Percentiles rank a stretch among this genome's conserved stretches.
Evolutionary conservation across 1,284 basidiomycete genomes (phyloP).

Genomic region (Moesziomyces sp.): DNA sequence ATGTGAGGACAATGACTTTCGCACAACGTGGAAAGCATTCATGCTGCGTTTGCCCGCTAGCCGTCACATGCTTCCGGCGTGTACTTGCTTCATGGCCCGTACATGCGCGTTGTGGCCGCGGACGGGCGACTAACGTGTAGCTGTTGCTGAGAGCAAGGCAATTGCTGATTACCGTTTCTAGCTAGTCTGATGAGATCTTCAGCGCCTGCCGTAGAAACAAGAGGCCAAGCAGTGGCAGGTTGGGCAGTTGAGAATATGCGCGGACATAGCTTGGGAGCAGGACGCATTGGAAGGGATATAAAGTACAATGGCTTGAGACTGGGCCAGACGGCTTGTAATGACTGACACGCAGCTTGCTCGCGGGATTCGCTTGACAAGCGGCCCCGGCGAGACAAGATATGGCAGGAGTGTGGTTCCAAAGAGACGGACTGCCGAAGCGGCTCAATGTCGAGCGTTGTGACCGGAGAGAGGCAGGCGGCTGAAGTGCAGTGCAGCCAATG

Average conservation of each 20-base stretch:
- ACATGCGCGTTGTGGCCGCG: too few relatives aligned
- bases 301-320: slow-evolving; percentile 28
- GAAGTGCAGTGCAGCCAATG: background rate
- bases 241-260: background rate
- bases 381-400: background rate
- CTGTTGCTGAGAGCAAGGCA: too few relatives aligned
- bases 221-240: background rate
- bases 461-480: background rate
- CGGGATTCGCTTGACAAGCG: background rate
- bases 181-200: too few relatives aligned
- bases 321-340: background rate
- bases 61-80: too few relatives aligned
- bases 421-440: background rate
- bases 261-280: background rate
- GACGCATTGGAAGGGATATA: slow-evolving; percentile 26
- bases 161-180: too few relatives aligned
- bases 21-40: too few relatives aligned
- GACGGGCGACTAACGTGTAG: too few relatives aligned
- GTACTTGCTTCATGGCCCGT: too few relatives aligned
- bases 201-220: too few relatives aligned
- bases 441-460: too few relatives aligned
- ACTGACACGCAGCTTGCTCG: background rate
- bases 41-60: too few relatives aligned
- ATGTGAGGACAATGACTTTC: too few relatives aligned
- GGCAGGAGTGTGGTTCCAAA: background rate